A percentile compares a stretch with the other conserved stretches of the same genome.
Evolutionary conservation across 139 green algal species (phyloP).

Genomic region (Tetradesmus obliquus): DNA sequence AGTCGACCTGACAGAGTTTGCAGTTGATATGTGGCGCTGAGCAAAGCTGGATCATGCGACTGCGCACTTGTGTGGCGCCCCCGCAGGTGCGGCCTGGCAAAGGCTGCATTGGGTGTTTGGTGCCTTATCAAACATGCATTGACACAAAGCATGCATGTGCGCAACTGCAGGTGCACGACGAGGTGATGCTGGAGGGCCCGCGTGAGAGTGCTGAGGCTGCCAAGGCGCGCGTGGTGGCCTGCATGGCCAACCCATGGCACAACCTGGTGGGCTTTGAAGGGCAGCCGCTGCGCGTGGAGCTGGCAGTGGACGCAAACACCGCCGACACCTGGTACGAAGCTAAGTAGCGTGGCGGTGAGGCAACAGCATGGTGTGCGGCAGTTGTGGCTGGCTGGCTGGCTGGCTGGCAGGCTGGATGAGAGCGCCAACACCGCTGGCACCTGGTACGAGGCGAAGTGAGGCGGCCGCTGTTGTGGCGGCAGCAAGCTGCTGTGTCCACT

Average conservation of each 20-base stretch:
- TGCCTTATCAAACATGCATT: no score
- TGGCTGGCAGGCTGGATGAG: not conserved
- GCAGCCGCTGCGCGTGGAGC: slow-evolving; percentile 85
- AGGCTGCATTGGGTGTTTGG: no score
- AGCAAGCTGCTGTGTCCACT: no score
- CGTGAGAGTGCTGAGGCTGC: slow-evolving; percentile 79
- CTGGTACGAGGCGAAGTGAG: slow-evolving; percentile 96
- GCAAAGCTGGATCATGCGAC: no score
- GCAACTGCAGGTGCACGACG: slow-evolving; percentile 89
- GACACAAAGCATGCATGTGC: not conserved
- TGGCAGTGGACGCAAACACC: slow-evolving; percentile 91
- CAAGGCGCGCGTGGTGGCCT: slow-evolving; percentile 76
- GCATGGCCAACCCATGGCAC: slow-evolving; percentile 93
- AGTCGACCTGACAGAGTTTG: no score
- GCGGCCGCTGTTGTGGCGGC: not conserved
- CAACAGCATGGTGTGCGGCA: not conserved
- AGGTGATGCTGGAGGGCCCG: slow-evolving; percentile 98
- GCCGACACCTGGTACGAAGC: slow-evolving; percentile 97
- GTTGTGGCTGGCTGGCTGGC: not conserved
- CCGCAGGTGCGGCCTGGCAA: no score
- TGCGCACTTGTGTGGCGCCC: no score
- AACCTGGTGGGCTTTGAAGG: slow-evolving; percentile 38
- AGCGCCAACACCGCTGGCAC: not conserved
- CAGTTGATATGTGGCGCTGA: no score
- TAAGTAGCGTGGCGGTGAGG: slow-evolving; percentile 76